Percentiles rank a stretch among this genome's conserved stretches.
Evolutionary conservation across 805 yeast species (phyloP).

Genomic region (Scheffersomyces stipitis): DNA sequence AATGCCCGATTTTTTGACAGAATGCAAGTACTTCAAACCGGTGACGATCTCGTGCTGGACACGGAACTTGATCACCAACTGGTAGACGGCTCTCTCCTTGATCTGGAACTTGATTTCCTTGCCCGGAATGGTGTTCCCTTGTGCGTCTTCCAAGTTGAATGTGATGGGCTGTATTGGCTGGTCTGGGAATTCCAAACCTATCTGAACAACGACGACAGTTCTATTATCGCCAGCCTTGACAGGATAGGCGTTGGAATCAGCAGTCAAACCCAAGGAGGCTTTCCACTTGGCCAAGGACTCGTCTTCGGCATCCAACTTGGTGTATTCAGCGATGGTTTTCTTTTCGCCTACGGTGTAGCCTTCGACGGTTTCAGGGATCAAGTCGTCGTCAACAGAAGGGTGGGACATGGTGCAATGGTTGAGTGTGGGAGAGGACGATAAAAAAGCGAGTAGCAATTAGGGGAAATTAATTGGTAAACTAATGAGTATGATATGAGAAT

Average conservation of each 20-base stretch:
- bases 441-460: no score
- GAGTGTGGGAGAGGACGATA: no score
- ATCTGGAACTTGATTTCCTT: constrained; percentile 69
- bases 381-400: constrained; percentile 49
- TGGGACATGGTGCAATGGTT: constrained; percentile 17
- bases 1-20: constrained; percentile 83
- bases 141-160: constrained; percentile 62
- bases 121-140: constrained; percentile 54
- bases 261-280: constrained; percentile 74
- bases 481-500: no score
- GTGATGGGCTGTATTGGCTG: constrained; percentile 61
- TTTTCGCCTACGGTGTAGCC: constrained; percentile 67
- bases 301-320: constrained; percentile 82
- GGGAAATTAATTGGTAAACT: no score
- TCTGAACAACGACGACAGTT: constrained; percentile 74
- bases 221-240: constrained; percentile 71
- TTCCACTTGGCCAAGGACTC: constrained; percentile 92
- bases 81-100: constrained; percentile 76
- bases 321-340: constrained; percentile 82
- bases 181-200: constrained; percentile 69
- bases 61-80: constrained; percentile 70
- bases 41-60: constrained; percentile 90
- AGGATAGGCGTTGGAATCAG: constrained; percentile 54
- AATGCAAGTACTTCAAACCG: constrained; percentile 83
- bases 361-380: constrained; percentile 60